These are phyloP conservation scores for Talaromyces nanjingensis DNA, from an alignment of 495 filamentous ascomycete genomes.

Conservation along the genomic window DNA sequence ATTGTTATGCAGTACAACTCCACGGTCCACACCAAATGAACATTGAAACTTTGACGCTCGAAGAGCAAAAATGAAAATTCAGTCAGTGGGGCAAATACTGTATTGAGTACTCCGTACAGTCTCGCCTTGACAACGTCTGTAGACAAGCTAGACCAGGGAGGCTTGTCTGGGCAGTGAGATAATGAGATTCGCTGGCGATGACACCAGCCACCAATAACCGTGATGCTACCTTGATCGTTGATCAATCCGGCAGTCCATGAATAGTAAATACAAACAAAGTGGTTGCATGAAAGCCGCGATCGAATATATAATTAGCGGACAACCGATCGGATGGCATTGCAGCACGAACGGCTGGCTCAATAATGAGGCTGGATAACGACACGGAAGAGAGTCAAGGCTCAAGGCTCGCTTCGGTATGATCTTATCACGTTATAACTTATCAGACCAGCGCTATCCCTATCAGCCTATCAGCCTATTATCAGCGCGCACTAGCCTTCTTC, in stretches of 20 bases:
- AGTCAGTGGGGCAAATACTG: background rate
- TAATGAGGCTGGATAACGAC: background rate
- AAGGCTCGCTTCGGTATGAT: background rate
- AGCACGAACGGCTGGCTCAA: background rate
- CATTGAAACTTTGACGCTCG: background rate
- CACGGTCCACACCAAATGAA: background rate
- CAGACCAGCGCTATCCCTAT: background rate
- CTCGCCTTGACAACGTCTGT: background rate
- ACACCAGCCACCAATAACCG: background rate
- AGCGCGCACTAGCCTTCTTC: background rate
- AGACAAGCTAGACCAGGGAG: background rate
- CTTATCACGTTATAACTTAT: slow-evolving; percentile 1
- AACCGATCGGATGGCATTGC: background rate
- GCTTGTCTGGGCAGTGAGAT: background rate
- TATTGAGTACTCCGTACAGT: background rate
- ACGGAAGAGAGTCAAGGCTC: background rate
- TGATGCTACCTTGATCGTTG: background rate
- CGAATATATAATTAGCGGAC: background rate
- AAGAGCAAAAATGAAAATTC: background rate
- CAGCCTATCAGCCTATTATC: background rate
- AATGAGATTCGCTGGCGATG: background rate
- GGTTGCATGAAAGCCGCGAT: background rate
- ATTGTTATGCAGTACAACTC: background rate
- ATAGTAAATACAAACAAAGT: background rate
- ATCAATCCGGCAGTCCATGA: background rate